Percentiles rank a stretch among this genome's conserved stretches.
These are phyloP conservation scores for Lanzia echinophila DNA, from an alignment of 2,329 filamentous ascomycete species.

Conservation along the genomic window DNA sequence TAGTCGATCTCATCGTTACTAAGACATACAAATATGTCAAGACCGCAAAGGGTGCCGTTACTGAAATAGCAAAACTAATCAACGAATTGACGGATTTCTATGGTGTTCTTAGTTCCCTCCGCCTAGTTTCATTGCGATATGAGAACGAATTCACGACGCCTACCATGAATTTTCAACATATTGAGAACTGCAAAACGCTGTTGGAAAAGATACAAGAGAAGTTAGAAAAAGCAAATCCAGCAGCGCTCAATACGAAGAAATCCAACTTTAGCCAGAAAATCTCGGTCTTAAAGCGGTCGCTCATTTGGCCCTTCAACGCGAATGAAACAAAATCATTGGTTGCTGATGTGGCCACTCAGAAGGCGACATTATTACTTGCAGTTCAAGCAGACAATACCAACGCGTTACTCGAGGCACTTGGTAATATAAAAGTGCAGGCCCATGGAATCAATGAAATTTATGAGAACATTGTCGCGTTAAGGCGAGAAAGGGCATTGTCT, in stretches of 20 bases:
- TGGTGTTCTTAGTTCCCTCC: too few relatives aligned
- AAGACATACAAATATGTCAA: constrained; percentile 9
- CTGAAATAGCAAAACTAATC: constrained; percentile 6
- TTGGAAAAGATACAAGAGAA: too few relatives aligned
- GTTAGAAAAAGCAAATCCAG: too few relatives aligned
- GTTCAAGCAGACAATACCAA: not conserved
- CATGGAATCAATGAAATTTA: too few relatives aligned
- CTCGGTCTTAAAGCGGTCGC: not conserved
- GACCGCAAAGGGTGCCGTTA: not conserved
- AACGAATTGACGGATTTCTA: not conserved
- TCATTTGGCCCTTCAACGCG: constrained; percentile 3
- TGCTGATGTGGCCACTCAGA: not conserved
- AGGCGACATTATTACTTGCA: not conserved
- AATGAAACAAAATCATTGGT: not conserved
- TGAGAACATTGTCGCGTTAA: too few relatives aligned
- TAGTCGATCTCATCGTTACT: not conserved
- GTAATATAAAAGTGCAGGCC: not conserved
- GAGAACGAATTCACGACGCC: too few relatives aligned
- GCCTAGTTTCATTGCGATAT: too few relatives aligned
- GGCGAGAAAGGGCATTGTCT: too few relatives aligned
- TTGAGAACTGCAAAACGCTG: too few relatives aligned
- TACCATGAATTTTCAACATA: too few relatives aligned
- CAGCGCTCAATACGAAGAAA: too few relatives aligned
- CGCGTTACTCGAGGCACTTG: not conserved
- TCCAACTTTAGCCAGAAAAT: too few relatives aligned